Base-by-base conservation (phyloP, 352 stramenopile species). In the Pythium myriotylum region DNA sequence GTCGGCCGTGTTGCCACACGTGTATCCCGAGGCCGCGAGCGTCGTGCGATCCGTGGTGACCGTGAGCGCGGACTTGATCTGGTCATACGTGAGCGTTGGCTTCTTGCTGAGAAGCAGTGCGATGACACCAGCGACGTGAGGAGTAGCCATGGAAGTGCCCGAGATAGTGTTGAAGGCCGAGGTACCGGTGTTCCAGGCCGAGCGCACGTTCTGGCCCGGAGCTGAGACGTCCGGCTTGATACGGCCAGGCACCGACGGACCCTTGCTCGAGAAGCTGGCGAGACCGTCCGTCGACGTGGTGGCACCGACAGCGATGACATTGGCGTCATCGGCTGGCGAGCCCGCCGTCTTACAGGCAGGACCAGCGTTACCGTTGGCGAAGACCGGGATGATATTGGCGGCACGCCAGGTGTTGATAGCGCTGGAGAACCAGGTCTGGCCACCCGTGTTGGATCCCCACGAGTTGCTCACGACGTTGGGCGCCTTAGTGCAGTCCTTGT, bases 391-490 rank as follows among this genome's bases (percentile, higher is more conserved):
- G 37, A 43, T 20, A 14, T 43, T 43, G 37, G 37, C 37, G 13
- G 37, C 27, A 23, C 43, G 37, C 37, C 37, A 43, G 3, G 37
- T 43, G 7, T 43, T 43, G 17, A 20, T 43, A 3, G 37, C 37
- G 13, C 4, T 43, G 2, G 54, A 19, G 39, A 55, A 79, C 3
- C 50, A 58, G 5, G 35, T 52, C 23, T 54, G 40, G 33, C 47
- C 55, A n/a, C 19, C 58, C 47, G 10, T 35, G 59, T 12, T 52
- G n/a, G n/a, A 58, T 13, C 67, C 67, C 71, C 71, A 78, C 41
- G 49, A 70, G 62, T 78, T 76, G 55, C 47, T 78, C 9, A 78
- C 65, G 9, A 78, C n/a, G 6, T 71, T 20, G 4, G 71, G 71
- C 1, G 62, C 66, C 58, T 76, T 66, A 19, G 72, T 63, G 43